Evolutionary conservation across 164 flowering plant species (phyloP), one percentile per base, ranked within the genome.

Genomic region (Umbilicus rupestris): DNA sequence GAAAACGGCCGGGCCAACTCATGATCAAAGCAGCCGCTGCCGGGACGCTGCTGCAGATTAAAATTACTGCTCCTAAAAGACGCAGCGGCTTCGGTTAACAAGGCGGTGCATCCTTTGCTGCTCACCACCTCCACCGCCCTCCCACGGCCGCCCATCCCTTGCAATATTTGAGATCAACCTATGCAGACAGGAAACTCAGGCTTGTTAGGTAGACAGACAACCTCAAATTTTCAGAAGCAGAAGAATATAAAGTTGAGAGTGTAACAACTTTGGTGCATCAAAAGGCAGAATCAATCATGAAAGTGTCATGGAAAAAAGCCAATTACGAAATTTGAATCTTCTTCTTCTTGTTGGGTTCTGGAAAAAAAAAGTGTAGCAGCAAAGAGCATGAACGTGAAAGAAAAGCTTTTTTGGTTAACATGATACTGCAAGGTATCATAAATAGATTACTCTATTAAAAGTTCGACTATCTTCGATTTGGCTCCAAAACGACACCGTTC

Each of bases 201-300:
- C n/a, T 45, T 15, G 17, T 5, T 3, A 45, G 47, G 17, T 45
- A 45, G 47, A 47, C 28, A 55, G 60, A 55, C 60, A 55, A 55
- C 60, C 60, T 55, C 60, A 55, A 55, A 55, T 28, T 26, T 22
- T 22, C 28, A 50, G 57, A 50, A 22, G 29, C 4, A n/a, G n/a
- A n/a, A 41, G 44, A 41, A 41, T 41, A 19, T 44, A 44, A 44
- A 44, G 47, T 15, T 5, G 19, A 22, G 22, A 20, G 52, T 47
- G 29, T 0, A 50, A 7, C 5, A 50, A 22, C 57, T 50, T 50
- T 50, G 57, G 57, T 50, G 60, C 60, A 55, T 55, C 33, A 55
- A 55, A 55, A 55, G 60, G 33, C 33, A 55, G 60, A 55, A 55
- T 55, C 60, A 55, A 55, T 55, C 60, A 55, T 55, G 60, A 55